phyloP scores from a whole-genome alignment of 257 asterid species.

The Capsicum baccatum region DNA sequence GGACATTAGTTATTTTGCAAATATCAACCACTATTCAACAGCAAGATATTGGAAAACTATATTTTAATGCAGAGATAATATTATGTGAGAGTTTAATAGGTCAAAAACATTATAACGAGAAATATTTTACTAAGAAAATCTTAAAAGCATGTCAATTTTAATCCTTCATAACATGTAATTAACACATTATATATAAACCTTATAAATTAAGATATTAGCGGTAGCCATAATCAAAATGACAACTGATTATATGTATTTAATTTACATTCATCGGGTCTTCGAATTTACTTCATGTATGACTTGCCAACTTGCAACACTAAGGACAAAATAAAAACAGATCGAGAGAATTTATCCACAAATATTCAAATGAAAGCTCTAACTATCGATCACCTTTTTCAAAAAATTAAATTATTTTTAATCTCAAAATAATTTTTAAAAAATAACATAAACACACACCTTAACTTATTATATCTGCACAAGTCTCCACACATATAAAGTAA shows the following conservation, averaged over 20 bases:
- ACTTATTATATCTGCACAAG: too few species aligned
- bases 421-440: background rate
- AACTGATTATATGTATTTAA: too few species aligned
- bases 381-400: background rate
- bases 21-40: background rate
- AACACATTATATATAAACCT: background rate
- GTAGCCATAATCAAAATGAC: too few species aligned
- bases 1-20: too few species aligned
- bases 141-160: background rate
- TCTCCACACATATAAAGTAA: too few species aligned
- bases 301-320: too few species aligned
- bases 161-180: background rate
- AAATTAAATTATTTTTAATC: background rate
- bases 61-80: background rate
- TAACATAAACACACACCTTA: too few species aligned
- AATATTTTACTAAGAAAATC: background rate
- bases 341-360: too few species aligned
- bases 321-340: too few species aligned
- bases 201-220: background rate
- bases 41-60: background rate
- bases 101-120: background rate
- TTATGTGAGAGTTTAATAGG: background rate
- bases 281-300: too few species aligned
- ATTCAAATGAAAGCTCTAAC: too few species aligned
- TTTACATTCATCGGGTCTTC: too few species aligned